These are phyloP conservation scores for Saposhnikovia divaricata DNA, from an alignment of 129 eudicot species.

Conservation along the genomic window DNA sequence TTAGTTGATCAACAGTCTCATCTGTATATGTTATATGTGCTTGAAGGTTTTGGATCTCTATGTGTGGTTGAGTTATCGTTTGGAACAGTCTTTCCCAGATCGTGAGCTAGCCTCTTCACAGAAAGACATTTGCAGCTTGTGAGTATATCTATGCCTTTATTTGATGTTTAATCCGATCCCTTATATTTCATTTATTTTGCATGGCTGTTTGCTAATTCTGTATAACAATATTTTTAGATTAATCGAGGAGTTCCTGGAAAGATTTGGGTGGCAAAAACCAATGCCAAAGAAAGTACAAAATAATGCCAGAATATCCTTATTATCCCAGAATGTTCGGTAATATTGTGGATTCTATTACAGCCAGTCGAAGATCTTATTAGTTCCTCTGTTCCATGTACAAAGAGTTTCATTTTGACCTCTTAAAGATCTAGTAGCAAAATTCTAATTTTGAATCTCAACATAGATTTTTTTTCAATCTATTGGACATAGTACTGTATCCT, in stretches of 20 bases:
- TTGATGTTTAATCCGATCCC: not conserved
- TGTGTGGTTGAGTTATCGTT: constrained; percentile 86
- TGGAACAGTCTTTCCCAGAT: constrained; percentile 89
- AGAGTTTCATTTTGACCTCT: not conserved
- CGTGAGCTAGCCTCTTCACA: constrained; percentile 88
- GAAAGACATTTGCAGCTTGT: constrained; percentile 94
- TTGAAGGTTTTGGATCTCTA: constrained; percentile 89
- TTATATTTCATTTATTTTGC: not conserved
- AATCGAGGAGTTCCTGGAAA: constrained; percentile 80
- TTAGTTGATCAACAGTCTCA: not conserved
- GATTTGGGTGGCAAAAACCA: constrained; percentile 59
- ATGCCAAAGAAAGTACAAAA: constrained; percentile 18
- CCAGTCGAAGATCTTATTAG: not conserved
- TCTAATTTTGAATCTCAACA: not conserved
- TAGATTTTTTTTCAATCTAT: not conserved
- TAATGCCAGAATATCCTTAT: not conserved
- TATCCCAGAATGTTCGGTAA: not conserved
- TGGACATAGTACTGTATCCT: not conserved
- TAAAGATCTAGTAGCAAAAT: not conserved
- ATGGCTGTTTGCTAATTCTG: not conserved
- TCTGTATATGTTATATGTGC: not conserved
- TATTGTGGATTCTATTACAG: not conserved
- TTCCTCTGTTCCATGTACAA: not conserved
- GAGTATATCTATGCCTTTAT: constrained; percentile 17
- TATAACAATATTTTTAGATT: constrained; percentile 31